Conservation (phyloP, 768 basidiomycete genomes). For the Auriscalpium vulgare region DNA sequence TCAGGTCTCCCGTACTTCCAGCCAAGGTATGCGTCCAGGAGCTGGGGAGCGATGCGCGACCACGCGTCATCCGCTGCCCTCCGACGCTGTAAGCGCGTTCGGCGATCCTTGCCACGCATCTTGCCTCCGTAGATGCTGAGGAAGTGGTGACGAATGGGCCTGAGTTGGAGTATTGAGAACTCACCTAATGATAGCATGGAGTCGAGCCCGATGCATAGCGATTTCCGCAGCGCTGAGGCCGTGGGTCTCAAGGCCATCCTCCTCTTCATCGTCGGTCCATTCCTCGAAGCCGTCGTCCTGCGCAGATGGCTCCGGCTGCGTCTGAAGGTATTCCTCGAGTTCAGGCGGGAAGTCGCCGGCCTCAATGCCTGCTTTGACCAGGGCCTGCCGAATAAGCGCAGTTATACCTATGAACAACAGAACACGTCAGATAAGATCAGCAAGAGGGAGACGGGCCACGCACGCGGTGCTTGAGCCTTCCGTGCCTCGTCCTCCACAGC, state of each 20-base stretch:
- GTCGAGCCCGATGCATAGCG: not conserved
- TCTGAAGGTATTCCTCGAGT: not conserved
- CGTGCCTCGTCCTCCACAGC: no score
- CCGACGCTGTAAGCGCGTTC: not conserved
- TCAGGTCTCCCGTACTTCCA: not conserved
- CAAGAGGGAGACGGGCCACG: no score
- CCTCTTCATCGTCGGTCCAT: not conserved
- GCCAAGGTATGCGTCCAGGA: not conserved
- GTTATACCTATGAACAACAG: not conserved
- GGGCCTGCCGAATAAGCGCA: not conserved
- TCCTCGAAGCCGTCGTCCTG: not conserved
- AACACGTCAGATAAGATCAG: no score
- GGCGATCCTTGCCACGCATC: not conserved
- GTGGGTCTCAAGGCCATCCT: not conserved
- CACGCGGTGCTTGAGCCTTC: no score
- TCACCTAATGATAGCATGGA: not conserved
- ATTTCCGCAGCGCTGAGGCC: not conserved
- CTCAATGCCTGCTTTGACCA: not conserved
- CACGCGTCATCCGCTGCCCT: not conserved
- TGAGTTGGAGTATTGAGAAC: not conserved
- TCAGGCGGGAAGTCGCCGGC: not conserved
- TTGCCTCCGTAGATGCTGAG: not conserved
- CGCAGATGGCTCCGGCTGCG: not conserved
- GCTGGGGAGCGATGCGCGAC: not conserved
- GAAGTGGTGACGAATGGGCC: not conserved